A percentile compares a stretch with the other conserved stretches of the same genome.
Conservation (phyloP, 164 flowering plant species). For the Liriodendron chinense region DNA sequence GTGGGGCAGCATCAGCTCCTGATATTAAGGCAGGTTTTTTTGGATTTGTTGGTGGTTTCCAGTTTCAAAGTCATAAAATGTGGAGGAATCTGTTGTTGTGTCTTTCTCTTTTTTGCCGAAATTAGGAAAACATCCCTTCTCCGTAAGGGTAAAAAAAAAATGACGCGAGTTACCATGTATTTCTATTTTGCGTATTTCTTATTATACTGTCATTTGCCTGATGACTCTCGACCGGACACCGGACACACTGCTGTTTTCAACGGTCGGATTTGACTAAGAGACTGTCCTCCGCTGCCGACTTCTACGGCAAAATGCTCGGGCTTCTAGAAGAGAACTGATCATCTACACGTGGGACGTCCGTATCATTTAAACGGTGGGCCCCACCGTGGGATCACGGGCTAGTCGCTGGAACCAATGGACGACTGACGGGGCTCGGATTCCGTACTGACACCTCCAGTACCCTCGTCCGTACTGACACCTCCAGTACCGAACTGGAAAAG, state of each 20-base stretch:
- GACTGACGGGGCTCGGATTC: no score
- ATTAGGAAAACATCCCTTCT: neutral
- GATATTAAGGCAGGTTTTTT: conserved; percentile 6
- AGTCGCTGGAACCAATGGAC: no score
- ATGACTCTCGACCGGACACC: neutral
- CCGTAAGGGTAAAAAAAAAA: neutral
- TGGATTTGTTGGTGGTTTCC: neutral
- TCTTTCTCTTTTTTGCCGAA: neutral
- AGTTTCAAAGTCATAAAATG: neutral
- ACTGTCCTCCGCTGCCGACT: neutral
- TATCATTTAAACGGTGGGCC: neutral
- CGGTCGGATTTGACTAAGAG: neutral
- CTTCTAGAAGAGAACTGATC: no score
- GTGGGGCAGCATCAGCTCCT: neutral
- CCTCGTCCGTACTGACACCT: no score
- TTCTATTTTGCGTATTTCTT: no score
- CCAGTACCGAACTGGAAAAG: no score
- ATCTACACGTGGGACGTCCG: neutral
- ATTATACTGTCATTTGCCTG: neutral
- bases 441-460: no score
- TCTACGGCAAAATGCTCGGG: neutral
- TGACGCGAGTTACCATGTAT: neutral
- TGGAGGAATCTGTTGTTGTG: neutral
- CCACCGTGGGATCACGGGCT: neutral
- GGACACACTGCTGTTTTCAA: neutral